Evolutionary conservation across 2,329 filamentous ascomycete genomes (phyloP).

Genomic region (Triangularia verruculosa): DNA sequence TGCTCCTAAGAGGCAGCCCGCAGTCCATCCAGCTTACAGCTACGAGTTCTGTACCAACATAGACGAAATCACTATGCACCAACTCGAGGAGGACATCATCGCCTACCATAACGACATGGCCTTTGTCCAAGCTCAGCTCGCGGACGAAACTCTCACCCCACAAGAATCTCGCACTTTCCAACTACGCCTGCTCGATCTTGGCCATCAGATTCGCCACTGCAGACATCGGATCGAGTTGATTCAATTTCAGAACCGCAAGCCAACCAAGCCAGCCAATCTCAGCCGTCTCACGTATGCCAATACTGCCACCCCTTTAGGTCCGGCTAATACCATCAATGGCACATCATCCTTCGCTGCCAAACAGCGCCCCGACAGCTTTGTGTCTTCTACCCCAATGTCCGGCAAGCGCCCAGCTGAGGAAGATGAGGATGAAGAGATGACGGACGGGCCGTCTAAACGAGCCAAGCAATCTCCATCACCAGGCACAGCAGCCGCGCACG

Average conservation of each 20-base stretch:
- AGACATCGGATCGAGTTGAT: conserved; percentile 41
- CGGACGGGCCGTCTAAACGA: neutral
- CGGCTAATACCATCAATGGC: neutral
- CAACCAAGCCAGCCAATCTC: neutral
- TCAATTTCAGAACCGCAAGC: conserved; percentile 32
- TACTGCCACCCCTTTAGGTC: neutral
- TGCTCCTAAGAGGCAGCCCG: neutral
- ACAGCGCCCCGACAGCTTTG: neutral
- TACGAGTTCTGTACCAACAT: conserved; percentile 23
- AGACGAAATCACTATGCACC: conserved; percentile 34
- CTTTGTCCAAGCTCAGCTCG: conserved; percentile 40
- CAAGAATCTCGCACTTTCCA: conserved; percentile 42
- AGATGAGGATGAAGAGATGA: conserved; percentile 16
- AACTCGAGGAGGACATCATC: conserved; percentile 42
- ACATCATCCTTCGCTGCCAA: neutral
- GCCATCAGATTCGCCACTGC: conserved; percentile 43
- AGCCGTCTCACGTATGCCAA: neutral
- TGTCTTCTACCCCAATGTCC: neutral
- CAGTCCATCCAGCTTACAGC: conserved; percentile 2
- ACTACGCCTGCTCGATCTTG: conserved; percentile 42
- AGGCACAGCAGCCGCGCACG: conserved; percentile 10
- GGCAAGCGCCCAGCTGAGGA: neutral
- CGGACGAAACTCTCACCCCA: conserved; percentile 35
- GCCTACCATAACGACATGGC: conserved; percentile 43
- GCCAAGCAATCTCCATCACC: neutral